Conservation (phyloP, 768 basidiomycete species). For the Mycena capillaripes region DNA sequence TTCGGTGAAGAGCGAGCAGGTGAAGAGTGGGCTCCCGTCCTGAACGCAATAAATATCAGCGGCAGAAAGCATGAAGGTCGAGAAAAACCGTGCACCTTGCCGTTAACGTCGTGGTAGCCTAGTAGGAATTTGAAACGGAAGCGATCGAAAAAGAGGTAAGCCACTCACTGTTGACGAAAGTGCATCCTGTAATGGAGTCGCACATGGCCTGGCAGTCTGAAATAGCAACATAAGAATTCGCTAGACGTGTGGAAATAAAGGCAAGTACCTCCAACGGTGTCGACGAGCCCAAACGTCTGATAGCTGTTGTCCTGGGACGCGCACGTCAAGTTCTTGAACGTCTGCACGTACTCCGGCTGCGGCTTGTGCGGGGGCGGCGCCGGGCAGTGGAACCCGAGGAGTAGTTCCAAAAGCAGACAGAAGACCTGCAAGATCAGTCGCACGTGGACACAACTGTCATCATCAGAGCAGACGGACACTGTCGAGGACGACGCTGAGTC, state of each 20-base stretch:
- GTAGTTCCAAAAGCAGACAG: conserved; percentile 53
- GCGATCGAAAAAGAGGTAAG: not conserved
- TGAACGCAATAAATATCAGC: conserved; percentile 33
- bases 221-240: conserved; percentile 2
- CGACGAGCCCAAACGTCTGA: conserved; percentile 60
- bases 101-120: conserved; percentile 64
- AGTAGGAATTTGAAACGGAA: conserved; percentile 9
- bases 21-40: conserved; percentile 59
- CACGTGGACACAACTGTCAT: conserved; percentile 8
- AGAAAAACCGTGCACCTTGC: conserved; percentile 46
- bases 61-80: conserved; percentile 4
- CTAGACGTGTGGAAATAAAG: too few species aligned
- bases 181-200: conserved; percentile 54
- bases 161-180: conserved; percentile 58
- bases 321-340: conserved; percentile 57
- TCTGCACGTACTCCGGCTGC: conserved; percentile 52
- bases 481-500: conserved; percentile 46
- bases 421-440: conserved; percentile 46
- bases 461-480: conserved; percentile 44
- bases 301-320: conserved; percentile 59
- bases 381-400: conserved; percentile 58
- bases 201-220: conserved; percentile 63
- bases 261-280: conserved; percentile 55
- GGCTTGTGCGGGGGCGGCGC: conserved; percentile 33
- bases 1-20: conserved; percentile 56